phyloP scores from a whole-genome alignment of 176 grass and related monocot species.

The Areca catechu region DNA sequence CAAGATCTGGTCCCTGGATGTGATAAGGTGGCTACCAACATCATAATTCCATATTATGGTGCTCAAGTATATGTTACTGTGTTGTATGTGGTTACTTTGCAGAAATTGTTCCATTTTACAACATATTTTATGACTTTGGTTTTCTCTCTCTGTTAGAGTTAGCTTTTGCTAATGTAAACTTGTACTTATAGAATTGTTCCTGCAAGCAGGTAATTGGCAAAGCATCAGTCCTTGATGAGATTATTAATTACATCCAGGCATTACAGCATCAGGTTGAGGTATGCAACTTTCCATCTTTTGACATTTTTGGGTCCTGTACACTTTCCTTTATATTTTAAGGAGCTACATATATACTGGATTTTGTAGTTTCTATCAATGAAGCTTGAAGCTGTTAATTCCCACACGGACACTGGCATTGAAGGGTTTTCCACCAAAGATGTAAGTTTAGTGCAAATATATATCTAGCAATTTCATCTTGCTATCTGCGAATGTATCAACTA shows the following conservation, averaged over 20 bases:
- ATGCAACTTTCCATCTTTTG: constrained; percentile 16
- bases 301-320: background rate
- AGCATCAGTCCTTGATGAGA: constrained; percentile 90
- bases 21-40: constrained; percentile 62
- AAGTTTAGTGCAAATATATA: constrained; percentile 26
- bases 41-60: constrained; percentile 2
- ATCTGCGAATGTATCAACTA: too few species aligned
- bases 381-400: constrained; percentile 83
- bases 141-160: too few species aligned
- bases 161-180: constrained; percentile 4
- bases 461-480: too few species aligned
- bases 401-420: constrained; percentile 39
- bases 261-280: constrained; percentile 93
- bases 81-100: too few species aligned
- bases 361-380: constrained; percentile 93
- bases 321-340: background rate
- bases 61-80: too few species aligned
- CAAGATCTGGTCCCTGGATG: constrained; percentile 97
- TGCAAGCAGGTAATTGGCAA: constrained; percentile 80
- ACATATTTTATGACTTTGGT: too few species aligned
- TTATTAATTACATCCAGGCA: constrained; percentile 96
- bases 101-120: too few species aligned
- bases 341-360: constrained; percentile 13
- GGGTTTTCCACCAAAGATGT: constrained; percentile 76
- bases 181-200: constrained; percentile 5